phyloP scores from a whole-genome alignment of 345 rosid genomes.

The Camelina neglecta region DNA sequence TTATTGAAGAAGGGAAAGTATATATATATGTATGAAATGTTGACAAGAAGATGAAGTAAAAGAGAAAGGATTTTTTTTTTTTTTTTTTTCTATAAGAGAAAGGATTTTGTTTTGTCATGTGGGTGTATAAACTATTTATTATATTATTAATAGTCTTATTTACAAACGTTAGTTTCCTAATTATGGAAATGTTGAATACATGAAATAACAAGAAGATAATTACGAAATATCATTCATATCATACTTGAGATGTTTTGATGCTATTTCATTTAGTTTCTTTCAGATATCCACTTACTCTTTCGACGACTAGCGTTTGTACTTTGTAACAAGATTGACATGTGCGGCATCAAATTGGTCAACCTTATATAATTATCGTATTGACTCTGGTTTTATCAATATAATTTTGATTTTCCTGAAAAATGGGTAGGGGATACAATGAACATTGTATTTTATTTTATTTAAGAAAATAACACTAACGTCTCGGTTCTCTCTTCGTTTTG shows the following conservation, averaged over 20 bases:
- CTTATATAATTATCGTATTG: slow-evolving; percentile 38
- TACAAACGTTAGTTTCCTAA: slow-evolving; percentile 5
- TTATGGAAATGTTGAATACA: slow-evolving; percentile 32
- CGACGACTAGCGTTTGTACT: slow-evolving; percentile 54
- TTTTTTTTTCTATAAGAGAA: neutral
- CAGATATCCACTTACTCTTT: slow-evolving; percentile 52
- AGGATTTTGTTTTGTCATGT: neutral
- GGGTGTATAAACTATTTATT: slow-evolving; percentile 4
- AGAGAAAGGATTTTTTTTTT: neutral
- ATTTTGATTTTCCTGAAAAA: neutral
- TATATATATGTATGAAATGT: neutral
- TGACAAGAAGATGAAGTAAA: slow-evolving; percentile 12
- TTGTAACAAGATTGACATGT: slow-evolving; percentile 40
- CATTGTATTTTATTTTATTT: slow-evolving; percentile 3
- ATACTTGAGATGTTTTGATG: slow-evolving; percentile 34
- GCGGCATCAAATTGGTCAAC: slow-evolving; percentile 44
- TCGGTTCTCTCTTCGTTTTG: slow-evolving; percentile 29
- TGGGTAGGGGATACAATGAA: neutral
- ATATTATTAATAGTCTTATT: neutral
- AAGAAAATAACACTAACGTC: slow-evolving; percentile 36
- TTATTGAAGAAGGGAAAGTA: neutral
- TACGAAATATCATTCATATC: slow-evolving; percentile 18
- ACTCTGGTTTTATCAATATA: slow-evolving; percentile 11
- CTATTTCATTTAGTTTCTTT: slow-evolving; percentile 29
- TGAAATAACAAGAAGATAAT: slow-evolving; percentile 31